A percentile compares a stretch with the other conserved stretches of the same genome.
phyloP scores from a whole-genome alignment of 306 rosid genomes.

The Vigna reflexopilosa region DNA sequence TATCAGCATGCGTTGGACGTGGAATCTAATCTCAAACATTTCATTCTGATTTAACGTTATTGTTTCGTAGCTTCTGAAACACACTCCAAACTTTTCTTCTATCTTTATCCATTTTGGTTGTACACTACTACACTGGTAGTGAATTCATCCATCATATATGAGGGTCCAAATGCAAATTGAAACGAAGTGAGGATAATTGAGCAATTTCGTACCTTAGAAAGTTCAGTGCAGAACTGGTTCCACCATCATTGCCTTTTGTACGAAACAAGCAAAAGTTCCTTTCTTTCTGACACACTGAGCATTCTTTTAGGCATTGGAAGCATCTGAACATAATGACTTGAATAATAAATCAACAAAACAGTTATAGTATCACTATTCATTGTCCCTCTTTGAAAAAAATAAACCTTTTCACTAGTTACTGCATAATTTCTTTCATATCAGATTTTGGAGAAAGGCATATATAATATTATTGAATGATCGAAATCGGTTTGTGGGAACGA shows the following conservation, averaged over 20 bases:
- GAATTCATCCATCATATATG: constrained; percentile 36
- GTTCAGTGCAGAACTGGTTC: constrained; percentile 38
- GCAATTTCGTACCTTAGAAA: constrained; percentile 43
- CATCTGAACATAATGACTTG: background rate
- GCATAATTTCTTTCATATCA: no score
- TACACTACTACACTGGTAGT: background rate
- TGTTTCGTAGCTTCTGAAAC: background rate
- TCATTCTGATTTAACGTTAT: background rate
- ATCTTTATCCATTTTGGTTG: constrained; percentile 37
- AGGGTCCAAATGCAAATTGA: constrained; percentile 30
- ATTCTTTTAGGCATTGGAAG: constrained; percentile 19
- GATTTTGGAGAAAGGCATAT: no score
- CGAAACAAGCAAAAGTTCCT: constrained; percentile 36
- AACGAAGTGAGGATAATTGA: constrained; percentile 25
- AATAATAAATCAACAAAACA: background rate
- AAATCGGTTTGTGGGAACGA: background rate
- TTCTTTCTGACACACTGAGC: constrained; percentile 58
- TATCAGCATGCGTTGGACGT: constrained; percentile 2
- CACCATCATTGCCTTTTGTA: constrained; percentile 30
- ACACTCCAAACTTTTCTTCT: constrained; percentile 10
- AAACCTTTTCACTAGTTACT: no score
- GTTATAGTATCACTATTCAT: background rate
- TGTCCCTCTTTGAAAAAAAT: no score
- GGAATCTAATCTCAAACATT: constrained; percentile 44
- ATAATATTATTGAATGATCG: background rate